Percentiles rank a stretch among this genome's conserved stretches.
Conservation (phyloP, 2,329 filamentous ascomycete species). For the Cladosporium sp. region DNA sequence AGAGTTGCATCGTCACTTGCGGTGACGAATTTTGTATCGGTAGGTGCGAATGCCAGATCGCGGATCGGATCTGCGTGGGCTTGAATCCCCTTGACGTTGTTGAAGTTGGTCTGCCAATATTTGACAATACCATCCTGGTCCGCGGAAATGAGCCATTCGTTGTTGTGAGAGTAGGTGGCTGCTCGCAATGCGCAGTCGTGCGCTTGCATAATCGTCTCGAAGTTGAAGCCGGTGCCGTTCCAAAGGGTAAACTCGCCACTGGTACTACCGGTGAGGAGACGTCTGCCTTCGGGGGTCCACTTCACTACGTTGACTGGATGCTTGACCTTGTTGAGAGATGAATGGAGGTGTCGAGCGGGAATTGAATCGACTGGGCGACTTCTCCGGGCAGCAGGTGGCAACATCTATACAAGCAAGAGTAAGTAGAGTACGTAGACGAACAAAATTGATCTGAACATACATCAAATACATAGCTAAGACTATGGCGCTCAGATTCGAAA, state of each 20-base stretch:
- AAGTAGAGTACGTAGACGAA: slow-evolving; percentile 10
- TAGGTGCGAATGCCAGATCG: slow-evolving; percentile 89
- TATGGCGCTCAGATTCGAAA: slow-evolving; percentile 78
- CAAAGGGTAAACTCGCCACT: slow-evolving; percentile 97
- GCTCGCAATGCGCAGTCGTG: slow-evolving; percentile 84
- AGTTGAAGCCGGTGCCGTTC: slow-evolving; percentile 99
- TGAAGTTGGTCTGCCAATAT: slow-evolving; percentile 99
- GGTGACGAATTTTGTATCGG: slow-evolving; percentile 92
- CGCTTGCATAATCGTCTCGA: slow-evolving; percentile 98
- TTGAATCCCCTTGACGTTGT: slow-evolving; percentile 92
- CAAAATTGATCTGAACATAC: slow-evolving; percentile 46
- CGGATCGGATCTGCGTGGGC: slow-evolving; percentile 86
- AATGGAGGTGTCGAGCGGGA: slow-evolving; percentile 91
- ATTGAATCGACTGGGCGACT: slow-evolving; percentile 78
- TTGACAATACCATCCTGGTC: slow-evolving; percentile 95
- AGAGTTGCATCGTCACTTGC: slow-evolving; percentile 89
- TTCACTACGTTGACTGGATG: slow-evolving; percentile 95
- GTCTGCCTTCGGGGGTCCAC: slow-evolving; percentile 93
- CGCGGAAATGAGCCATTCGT: slow-evolving; percentile 94
- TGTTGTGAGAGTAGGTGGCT: slow-evolving; percentile 84
- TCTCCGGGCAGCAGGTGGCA: slow-evolving; percentile 73
- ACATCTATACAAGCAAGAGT: slow-evolving; percentile 55
- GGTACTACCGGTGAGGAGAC: slow-evolving; percentile 86
- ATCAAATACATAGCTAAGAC: slow-evolving; percentile 83
- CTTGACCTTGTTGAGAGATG: slow-evolving; percentile 97